Conservation (phyloP, 2,329 filamentous ascomycete species). For the Hypocrella siamensis region DNA sequence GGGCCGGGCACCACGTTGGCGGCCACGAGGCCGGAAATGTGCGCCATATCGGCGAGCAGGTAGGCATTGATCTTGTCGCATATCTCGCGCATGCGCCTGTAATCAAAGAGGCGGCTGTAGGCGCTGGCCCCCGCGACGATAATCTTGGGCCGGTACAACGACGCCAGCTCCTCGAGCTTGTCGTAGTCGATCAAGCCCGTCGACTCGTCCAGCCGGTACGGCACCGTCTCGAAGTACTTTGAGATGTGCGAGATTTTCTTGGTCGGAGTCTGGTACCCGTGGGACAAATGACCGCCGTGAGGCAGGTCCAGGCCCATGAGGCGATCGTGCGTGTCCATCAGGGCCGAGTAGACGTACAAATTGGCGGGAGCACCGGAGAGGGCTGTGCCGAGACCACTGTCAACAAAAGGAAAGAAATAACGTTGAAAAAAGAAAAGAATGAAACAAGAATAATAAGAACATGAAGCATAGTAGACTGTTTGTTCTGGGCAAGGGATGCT, state of each 20-base stretch:
- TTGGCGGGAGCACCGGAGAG: slow-evolving; percentile 64
- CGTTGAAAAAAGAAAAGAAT: no score
- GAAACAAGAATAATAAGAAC: no score
- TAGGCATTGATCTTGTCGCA: slow-evolving; percentile 87
- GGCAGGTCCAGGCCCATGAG: slow-evolving; percentile 95
- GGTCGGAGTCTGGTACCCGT: slow-evolving; percentile 90
- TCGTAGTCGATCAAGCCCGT: slow-evolving; percentile 95
- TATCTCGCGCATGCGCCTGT: slow-evolving; percentile 79
- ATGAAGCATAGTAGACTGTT: neutral
- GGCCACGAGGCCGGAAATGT: slow-evolving; percentile 88
- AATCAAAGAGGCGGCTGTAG: slow-evolving; percentile 93
- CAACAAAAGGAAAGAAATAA: no score
- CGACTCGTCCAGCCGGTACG: slow-evolving; percentile 78
- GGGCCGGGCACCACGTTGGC: slow-evolving; percentile 83
- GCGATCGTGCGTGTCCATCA: slow-evolving; percentile 84
- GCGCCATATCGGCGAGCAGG: slow-evolving; percentile 89
- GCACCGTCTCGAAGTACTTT: slow-evolving; percentile 97
- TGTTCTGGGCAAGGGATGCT: no score
- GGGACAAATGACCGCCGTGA: slow-evolving; percentile 88
- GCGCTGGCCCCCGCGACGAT: slow-evolving; percentile 90
- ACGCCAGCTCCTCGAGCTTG: slow-evolving; percentile 72
- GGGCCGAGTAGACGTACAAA: slow-evolving; percentile 85
- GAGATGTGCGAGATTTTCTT: slow-evolving; percentile 97
- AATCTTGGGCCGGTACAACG: slow-evolving; percentile 86
- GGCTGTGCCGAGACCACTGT: slow-evolving; percentile 29